These are phyloP conservation scores for Fusarium sp. DNA, from an alignment of 2,329 filamentous ascomycete species.

Conservation along the genomic window DNA sequence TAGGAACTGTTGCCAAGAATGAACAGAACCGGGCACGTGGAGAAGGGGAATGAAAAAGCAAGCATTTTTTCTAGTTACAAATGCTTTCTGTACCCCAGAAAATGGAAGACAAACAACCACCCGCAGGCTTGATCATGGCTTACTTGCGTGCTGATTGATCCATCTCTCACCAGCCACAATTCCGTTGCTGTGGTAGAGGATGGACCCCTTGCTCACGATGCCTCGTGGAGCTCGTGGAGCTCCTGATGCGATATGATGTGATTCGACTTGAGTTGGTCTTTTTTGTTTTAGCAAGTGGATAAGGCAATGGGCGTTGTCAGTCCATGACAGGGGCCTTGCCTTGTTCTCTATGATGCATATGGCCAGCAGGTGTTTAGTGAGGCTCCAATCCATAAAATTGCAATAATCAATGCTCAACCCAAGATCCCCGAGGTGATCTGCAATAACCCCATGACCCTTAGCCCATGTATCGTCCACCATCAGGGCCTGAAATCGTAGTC, in stretches of 20 bases:
- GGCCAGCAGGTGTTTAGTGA: background rate
- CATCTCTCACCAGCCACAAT: constrained; percentile 45
- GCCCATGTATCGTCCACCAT: constrained; percentile 7
- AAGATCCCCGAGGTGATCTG: constrained; percentile 25
- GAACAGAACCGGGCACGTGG: constrained; percentile 17
- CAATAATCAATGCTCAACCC: constrained; percentile 13
- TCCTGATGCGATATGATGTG: constrained; percentile 24
- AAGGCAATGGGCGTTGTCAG: constrained; percentile 8
- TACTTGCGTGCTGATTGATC: constrained; percentile 27
- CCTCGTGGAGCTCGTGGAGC: constrained; percentile 12
- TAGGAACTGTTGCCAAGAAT: constrained; percentile 28
- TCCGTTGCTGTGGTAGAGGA: constrained; percentile 32
- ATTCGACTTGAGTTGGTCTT: constrained; percentile 28
- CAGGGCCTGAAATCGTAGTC: constrained; percentile 14
- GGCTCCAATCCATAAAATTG: constrained; percentile 19
- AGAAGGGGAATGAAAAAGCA: constrained; percentile 34
- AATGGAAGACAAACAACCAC: constrained; percentile 31
- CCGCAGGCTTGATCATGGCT: constrained; percentile 31
- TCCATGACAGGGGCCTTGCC: constrained; percentile 20
- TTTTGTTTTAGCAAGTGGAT: constrained; percentile 34
- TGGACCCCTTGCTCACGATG: constrained; percentile 26
- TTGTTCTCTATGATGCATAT: constrained; percentile 1
- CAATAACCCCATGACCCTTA: constrained; percentile 24
- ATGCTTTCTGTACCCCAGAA: constrained; percentile 43
- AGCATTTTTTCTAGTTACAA: constrained; percentile 20